A percentile compares a stretch with the other conserved stretches of the same genome.
These are phyloP conservation scores for Capsicum pubescens DNA, from an alignment of 257 asterid species.

Conservation along the genomic window DNA sequence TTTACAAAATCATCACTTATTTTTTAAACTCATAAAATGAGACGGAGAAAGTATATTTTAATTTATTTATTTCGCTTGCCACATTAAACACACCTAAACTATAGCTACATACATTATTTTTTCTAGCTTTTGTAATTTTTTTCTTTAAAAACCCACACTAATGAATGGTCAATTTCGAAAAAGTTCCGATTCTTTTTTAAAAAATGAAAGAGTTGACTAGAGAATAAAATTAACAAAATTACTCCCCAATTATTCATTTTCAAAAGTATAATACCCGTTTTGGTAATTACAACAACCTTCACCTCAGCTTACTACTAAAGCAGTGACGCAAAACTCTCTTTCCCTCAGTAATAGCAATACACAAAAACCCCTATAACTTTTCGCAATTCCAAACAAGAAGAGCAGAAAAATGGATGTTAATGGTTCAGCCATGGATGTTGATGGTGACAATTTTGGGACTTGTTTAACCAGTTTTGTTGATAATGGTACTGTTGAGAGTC, in stretches of 20 bases:
- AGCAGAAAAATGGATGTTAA: slow-evolving; percentile 26
- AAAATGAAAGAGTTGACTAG: too few species aligned
- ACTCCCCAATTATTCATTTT: neutral
- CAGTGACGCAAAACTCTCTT: neutral
- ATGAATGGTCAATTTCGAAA: too few species aligned
- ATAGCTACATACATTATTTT: too few species aligned
- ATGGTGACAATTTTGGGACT: slow-evolving; percentile 35
- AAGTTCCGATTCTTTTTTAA: too few species aligned
- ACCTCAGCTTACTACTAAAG: neutral
- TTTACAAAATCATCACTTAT: too few species aligned
- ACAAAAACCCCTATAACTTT: neutral
- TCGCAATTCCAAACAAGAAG: neutral
- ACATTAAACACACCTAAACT: too few species aligned
- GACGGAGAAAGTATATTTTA: too few species aligned
- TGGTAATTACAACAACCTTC: neutral
- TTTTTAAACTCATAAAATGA: too few species aligned
- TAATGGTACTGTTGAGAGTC: slow-evolving; percentile 70
- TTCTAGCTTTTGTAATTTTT: too few species aligned
- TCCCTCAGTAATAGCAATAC: neutral
- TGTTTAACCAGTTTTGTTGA: slow-evolving; percentile 65
- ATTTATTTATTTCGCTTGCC: too few species aligned
- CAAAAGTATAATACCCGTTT: neutral
- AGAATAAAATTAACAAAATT: neutral
- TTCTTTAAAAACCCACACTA: too few species aligned
- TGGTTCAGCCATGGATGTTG: slow-evolving; percentile 39